Percentiles rank a stretch among this genome's conserved stretches.
These are phyloP conservation scores for Curvularia lunata DNA, from an alignment of 2,329 filamentous ascomycete species.

Conservation along the genomic window DNA sequence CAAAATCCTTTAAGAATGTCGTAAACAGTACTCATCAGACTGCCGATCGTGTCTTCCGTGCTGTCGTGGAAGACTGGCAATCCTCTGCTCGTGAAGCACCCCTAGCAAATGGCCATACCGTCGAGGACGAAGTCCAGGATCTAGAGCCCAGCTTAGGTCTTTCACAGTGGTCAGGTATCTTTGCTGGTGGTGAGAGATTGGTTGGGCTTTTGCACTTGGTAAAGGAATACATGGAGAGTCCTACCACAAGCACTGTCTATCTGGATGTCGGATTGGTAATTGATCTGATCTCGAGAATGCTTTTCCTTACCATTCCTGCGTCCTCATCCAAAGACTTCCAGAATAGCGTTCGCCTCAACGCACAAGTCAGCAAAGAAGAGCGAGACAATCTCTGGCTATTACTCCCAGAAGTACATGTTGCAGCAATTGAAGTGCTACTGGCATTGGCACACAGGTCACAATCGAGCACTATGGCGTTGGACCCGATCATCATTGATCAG, in stretches of 20 bases:
- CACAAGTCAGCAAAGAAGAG: constrained; percentile 78
- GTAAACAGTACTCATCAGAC: constrained; percentile 72
- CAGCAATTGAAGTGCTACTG: constrained; percentile 68
- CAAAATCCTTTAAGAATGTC: constrained; percentile 66
- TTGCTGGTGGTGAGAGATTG: constrained; percentile 73
- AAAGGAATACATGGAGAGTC: constrained; percentile 65
- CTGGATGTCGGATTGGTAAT: constrained; percentile 71
- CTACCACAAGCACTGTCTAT: constrained; percentile 69
- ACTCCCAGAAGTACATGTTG: constrained; percentile 76
- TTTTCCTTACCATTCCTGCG: constrained; percentile 66
- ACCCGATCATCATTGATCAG: constrained; percentile 73
- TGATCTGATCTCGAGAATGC: constrained; percentile 73
- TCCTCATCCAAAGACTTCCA: constrained; percentile 50
- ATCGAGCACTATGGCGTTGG: constrained; percentile 63
- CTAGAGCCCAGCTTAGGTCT: constrained; percentile 56
- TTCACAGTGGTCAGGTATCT: constrained; percentile 76
- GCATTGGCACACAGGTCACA: constrained; percentile 65
- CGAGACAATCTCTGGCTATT: constrained; percentile 77
- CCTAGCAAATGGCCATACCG: constrained; percentile 33
- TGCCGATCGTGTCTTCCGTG: constrained; percentile 77
- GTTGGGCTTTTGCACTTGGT: constrained; percentile 70
- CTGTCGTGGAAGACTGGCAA: constrained; percentile 82
- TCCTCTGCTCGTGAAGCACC: constrained; percentile 59
- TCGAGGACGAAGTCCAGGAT: constrained; percentile 48
- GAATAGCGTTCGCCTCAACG: constrained; percentile 64